A percentile compares a stretch with the other conserved stretches of the same genome.
phyloP scores from a whole-genome alignment of 2,329 filamentous ascomycete genomes.

The Sclerotinia minor region DNA sequence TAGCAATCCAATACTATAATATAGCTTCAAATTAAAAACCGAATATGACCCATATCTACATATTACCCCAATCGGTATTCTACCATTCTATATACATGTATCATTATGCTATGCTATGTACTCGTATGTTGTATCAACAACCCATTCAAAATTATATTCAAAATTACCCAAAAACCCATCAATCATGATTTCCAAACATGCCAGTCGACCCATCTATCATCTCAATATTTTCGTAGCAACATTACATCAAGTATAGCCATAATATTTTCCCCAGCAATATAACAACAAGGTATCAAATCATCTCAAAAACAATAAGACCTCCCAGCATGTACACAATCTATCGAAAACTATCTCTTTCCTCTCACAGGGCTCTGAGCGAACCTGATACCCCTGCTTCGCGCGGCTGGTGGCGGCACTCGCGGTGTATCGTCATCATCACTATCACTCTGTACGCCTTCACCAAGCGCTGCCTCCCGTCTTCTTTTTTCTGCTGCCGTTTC shows the following conservation, averaged over 20 bases:
- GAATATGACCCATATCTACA: neutral
- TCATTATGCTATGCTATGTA: slow-evolving; percentile 15
- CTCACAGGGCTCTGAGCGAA: slow-evolving; percentile 42
- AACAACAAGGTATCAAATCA: neutral
- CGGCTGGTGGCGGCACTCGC: slow-evolving; percentile 37
- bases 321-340: neutral
- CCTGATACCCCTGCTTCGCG: slow-evolving; percentile 38
- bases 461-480: slow-evolving; percentile 71
- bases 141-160: neutral
- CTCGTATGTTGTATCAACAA: neutral
- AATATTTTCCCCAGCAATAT: slow-evolving; percentile 5
- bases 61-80: neutral
- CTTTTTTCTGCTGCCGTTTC: slow-evolving; percentile 76
- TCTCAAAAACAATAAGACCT: neutral
- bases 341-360: slow-evolving; percentile 22
- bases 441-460: slow-evolving; percentile 47
- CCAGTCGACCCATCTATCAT: slow-evolving; percentile 15
- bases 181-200: slow-evolving; percentile 8
- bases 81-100: neutral
- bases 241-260: slow-evolving; percentile 16
- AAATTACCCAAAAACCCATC: slow-evolving; percentile 9
- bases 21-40: neutral
- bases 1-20: too few species aligned
- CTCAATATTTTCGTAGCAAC: slow-evolving; percentile 4
- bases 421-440: slow-evolving; percentile 40